Evolutionary conservation across 2,329 filamentous ascomycete genomes (phyloP), one percentile per base, ranked within the genome.

Genomic region (Plectosphaerella plurivora): DNA sequence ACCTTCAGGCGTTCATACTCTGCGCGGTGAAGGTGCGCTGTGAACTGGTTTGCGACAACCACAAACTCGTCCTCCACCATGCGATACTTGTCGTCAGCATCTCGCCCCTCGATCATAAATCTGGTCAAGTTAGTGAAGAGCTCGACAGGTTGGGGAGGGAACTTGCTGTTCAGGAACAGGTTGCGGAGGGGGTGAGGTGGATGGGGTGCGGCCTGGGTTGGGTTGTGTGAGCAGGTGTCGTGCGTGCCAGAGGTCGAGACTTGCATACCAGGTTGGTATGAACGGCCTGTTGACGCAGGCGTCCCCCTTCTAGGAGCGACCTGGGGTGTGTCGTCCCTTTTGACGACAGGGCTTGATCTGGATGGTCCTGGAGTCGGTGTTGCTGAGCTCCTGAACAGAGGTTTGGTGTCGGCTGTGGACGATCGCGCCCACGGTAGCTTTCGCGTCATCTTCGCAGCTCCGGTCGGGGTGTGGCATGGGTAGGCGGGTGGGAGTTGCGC

Each of bases 61-160:
- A 87, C 70, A 57, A 94, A 83, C 59, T 93, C 89, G 60, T 94
- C 89, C 66, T 93, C 89, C 0, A 94, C 89, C 87, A 93, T 92
- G 61, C 88, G 85, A 67, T 83, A 93, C 51, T 71, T 72, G 63
- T 92, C 88, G 65, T 94, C 89, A n/a, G 77, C 68, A 4, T 79
- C 73, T n/a, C 79, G 66, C 3, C 84, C 85, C 46, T 83, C 75
- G 3, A 74, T 71, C 87, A 93, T 91, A 64, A 76, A 76, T 28
- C 82, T 84, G 51, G 10, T 7, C 15, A 15, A 1, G 35, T 58
- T 49, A 63, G 59, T 47, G 33, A 16, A 10, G 16, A n/a, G 7
- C 12, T 16, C 22, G 10, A 20, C 4, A 6, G 25, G 49, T 45
- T 3, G 8, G 18, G 49, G 5, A 15, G 8, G 28, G 6, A 25